phyloP scores from a whole-genome alignment of 1,139 yeast genomes.

The Cylindricascospora bacillispora region DNA sequence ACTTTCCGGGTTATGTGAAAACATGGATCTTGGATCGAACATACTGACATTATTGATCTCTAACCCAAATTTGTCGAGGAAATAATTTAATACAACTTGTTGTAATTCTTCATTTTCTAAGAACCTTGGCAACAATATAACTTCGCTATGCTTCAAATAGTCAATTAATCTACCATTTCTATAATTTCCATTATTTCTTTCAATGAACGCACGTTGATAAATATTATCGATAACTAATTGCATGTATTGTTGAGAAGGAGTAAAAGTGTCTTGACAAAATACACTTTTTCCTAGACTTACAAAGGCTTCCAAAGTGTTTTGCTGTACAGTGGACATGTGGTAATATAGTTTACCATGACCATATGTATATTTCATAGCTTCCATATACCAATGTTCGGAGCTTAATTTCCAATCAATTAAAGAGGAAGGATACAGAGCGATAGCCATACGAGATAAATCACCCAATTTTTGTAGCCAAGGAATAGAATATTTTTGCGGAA shows the following conservation, averaged over 20 bases:
- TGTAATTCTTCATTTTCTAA: slow-evolving; percentile 38
- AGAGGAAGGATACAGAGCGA: slow-evolving; percentile 62
- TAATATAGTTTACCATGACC: slow-evolving; percentile 74
- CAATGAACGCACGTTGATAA: slow-evolving; percentile 50
- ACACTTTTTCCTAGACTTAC: slow-evolving; percentile 70
- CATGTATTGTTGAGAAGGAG: slow-evolving; percentile 66
- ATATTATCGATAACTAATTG: slow-evolving; percentile 67
- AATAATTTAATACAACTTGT: slow-evolving; percentile 53
- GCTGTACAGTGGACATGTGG: slow-evolving; percentile 75
- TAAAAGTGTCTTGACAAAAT: slow-evolving; percentile 67
- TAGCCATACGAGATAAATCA: slow-evolving; percentile 71
- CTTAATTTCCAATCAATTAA: slow-evolving; percentile 73
- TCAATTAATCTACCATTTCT: slow-evolving; percentile 25
- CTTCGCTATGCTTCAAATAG: slow-evolving; percentile 27
- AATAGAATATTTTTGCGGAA: slow-evolving; percentile 33
- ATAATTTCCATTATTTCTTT: slow-evolving; percentile 22
- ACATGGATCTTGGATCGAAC: slow-evolving; percentile 38
- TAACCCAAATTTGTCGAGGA: slow-evolving; percentile 52
- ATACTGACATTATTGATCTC: slow-evolving; percentile 57
- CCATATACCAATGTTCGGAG: slow-evolving; percentile 66
- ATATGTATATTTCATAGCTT: slow-evolving; percentile 55
- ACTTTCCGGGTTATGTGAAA: slow-evolving; percentile 37
- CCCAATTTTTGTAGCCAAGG: slow-evolving; percentile 80
- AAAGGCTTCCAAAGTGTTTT: slow-evolving; percentile 65
- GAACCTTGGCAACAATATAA: slow-evolving; percentile 31